Percentiles rank a stretch among this genome's conserved stretches.
These are phyloP conservation scores for Colletotrichum sp. DNA, from an alignment of 2,329 filamentous ascomycete species.

Conservation along the genomic window DNA sequence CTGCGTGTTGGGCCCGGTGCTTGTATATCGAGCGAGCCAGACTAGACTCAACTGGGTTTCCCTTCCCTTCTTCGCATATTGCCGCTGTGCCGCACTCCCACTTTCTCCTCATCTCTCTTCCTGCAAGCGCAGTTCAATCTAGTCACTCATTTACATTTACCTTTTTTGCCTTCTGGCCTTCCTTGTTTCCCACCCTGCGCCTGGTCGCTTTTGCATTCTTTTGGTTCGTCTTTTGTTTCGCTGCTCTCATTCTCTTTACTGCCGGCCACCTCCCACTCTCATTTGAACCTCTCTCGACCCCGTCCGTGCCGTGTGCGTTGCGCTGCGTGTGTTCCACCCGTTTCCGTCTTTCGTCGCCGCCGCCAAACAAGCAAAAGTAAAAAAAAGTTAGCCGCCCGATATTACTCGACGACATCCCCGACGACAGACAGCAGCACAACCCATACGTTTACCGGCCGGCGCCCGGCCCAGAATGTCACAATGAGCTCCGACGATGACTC, in stretches of 20 bases:
- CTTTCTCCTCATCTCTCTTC: slow-evolving; percentile 10
- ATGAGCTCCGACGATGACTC: slow-evolving; percentile 23
- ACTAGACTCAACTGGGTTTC: neutral
- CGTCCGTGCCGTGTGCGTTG: neutral
- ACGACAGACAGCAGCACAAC: neutral
- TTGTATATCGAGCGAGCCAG: neutral
- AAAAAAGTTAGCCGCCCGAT: neutral
- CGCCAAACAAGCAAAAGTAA: neutral
- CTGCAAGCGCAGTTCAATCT: slow-evolving; percentile 1
- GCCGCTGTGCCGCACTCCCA: slow-evolving; percentile 9
- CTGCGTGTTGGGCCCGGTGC: neutral
- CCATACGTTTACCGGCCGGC: neutral
- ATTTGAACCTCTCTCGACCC: neutral
- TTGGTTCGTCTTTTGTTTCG: slow-evolving; percentile 19
- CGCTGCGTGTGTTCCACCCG: neutral
- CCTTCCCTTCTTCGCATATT: slow-evolving; percentile 1
- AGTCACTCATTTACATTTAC: slow-evolving; percentile 3
- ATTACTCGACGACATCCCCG: neutral
- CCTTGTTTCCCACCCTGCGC: slow-evolving; percentile 1
- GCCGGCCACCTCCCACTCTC: neutral
- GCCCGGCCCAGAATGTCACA: slow-evolving; percentile 15
- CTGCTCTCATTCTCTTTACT: neutral
- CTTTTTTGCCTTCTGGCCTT: slow-evolving; percentile 3
- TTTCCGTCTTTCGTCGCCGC: neutral
- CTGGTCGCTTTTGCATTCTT: slow-evolving; percentile 9